These are phyloP conservation scores for Aspergillus sp. DNA, from an alignment of 2,329 filamentous ascomycete species.

Conservation along the genomic window DNA sequence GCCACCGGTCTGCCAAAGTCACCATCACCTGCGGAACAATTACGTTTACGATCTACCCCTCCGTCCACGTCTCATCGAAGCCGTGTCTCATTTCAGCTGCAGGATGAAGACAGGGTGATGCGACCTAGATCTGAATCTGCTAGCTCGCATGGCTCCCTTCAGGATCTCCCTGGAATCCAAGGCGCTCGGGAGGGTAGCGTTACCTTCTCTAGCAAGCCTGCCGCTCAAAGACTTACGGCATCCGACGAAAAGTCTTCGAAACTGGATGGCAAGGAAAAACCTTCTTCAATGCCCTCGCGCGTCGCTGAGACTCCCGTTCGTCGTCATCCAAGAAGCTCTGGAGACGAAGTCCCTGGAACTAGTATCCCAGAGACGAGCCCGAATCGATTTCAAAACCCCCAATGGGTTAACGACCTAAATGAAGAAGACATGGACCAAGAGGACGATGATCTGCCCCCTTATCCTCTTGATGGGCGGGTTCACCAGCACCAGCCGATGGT, in stretches of 20 bases:
- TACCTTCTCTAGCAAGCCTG: slow-evolving; percentile 16
- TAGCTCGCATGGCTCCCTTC: slow-evolving; percentile 8
- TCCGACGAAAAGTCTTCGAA: slow-evolving; percentile 8
- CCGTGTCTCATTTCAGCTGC: slow-evolving; percentile 5
- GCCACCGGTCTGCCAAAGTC: slow-evolving; percentile 9
- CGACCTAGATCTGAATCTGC: slow-evolving; percentile 8
- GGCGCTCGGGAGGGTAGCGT: slow-evolving; percentile 8
- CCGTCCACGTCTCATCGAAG: slow-evolving; percentile 18
- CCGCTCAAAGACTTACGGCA: slow-evolving; percentile 4
- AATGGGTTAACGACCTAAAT: slow-evolving; percentile 21
- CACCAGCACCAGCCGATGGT: slow-evolving; percentile 19
- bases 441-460: slow-evolving; percentile 38
- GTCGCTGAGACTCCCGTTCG: slow-evolving; percentile 40
- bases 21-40: slow-evolving; percentile 16
- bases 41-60: slow-evolving; percentile 22
- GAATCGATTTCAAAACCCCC: slow-evolving; percentile 20
- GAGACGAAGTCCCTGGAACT: slow-evolving; percentile 29
- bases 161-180: slow-evolving; percentile 5
- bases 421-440: slow-evolving; percentile 29
- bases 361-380: slow-evolving; percentile 41
- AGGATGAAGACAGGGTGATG: not conserved
- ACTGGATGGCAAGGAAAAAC: slow-evolving; percentile 22
- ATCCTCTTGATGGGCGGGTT: slow-evolving; percentile 17
- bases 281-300: slow-evolving; percentile 38
- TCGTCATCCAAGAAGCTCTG: slow-evolving; percentile 16